Conservation (phyloP, 2,329 filamentous ascomycete genomes). For the Phoma sp. region DNA sequence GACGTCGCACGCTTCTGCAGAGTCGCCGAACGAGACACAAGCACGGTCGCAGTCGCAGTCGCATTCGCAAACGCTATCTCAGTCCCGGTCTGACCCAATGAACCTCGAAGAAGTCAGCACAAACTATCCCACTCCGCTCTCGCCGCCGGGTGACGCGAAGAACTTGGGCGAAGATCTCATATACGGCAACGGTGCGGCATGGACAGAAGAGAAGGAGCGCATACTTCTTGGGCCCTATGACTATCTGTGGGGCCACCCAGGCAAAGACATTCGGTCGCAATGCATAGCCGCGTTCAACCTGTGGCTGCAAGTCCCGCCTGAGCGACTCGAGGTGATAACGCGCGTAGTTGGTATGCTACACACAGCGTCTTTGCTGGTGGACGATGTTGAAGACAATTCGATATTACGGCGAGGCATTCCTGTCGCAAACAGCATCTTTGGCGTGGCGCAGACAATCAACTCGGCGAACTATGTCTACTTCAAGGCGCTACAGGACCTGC, state of each 20-base stretch:
- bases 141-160: slow-evolving; percentile 35
- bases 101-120: slow-evolving; percentile 23
- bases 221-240: slow-evolving; percentile 80
- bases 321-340: slow-evolving; percentile 75
- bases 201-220: slow-evolving; percentile 77
- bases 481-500: slow-evolving; percentile 74
- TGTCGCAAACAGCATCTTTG: slow-evolving; percentile 84
- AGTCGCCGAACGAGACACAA: slow-evolving; percentile 10
- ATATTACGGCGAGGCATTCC: slow-evolving; percentile 77
- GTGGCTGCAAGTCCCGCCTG: slow-evolving; percentile 75
- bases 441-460: slow-evolving; percentile 87
- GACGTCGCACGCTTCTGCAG: slow-evolving; percentile 33
- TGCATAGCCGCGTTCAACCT: slow-evolving; percentile 81
- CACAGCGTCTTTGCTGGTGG: slow-evolving; percentile 80
- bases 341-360: slow-evolving; percentile 84
- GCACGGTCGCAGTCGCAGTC: neutral
- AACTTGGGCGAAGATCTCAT: slow-evolving; percentile 49
- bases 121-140: slow-evolving; percentile 38
- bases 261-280: slow-evolving; percentile 83
- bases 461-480: slow-evolving; percentile 91
- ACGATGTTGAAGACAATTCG: slow-evolving; percentile 87
- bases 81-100: slow-evolving; percentile 19
- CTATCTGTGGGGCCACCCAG: slow-evolving; percentile 78
- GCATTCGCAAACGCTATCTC: slow-evolving; percentile 1
- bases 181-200: slow-evolving; percentile 55